These are phyloP conservation scores for Cucumis cinereus DNA, from an alignment of 306 rosid genomes.

Conservation along the genomic window DNA sequence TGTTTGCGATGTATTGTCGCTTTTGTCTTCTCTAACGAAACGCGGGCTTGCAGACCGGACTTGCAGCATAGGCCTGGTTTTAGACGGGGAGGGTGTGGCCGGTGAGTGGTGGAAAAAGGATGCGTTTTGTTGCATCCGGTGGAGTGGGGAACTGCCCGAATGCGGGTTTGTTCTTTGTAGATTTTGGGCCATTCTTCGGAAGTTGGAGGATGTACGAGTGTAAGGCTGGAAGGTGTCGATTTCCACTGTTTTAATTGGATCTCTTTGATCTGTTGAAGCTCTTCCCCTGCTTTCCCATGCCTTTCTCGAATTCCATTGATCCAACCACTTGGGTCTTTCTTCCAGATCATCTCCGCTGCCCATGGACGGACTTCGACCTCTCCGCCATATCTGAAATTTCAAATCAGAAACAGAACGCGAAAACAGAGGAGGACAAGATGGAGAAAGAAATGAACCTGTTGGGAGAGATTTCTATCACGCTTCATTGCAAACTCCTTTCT, in stretches of 20 bases:
- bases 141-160: conserved; percentile 45
- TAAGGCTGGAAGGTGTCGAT: conserved; percentile 83
- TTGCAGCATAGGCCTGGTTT: conserved; percentile 47
- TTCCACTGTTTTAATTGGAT: conserved; percentile 69
- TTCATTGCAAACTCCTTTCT: conserved; percentile 62
- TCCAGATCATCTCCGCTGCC: conserved; percentile 81
- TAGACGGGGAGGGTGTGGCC: conserved; percentile 78
- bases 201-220: conserved; percentile 41
- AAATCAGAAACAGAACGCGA: not conserved
- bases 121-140: conserved; percentile 38
- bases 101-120: conserved; percentile 39
- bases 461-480: conserved; percentile 64
- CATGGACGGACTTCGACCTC: conserved; percentile 61
- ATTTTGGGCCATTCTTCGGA: conserved; percentile 56
- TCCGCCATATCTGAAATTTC: conserved; percentile 46
- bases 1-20: conserved; percentile 56
- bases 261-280: conserved; percentile 90
- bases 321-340: conserved; percentile 73
- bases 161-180: conserved; percentile 48
- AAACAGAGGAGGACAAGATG: not conserved
- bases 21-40: conserved; percentile 51
- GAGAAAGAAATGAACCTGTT: conserved; percentile 42
- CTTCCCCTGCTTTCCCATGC: conserved; percentile 78
- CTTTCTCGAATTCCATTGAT: conserved; percentile 68
- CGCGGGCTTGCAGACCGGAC: conserved; percentile 81